Base-by-base conservation (phyloP, 2,329 filamentous ascomycete species). In the Purpureocillium lavendulum region DNA sequence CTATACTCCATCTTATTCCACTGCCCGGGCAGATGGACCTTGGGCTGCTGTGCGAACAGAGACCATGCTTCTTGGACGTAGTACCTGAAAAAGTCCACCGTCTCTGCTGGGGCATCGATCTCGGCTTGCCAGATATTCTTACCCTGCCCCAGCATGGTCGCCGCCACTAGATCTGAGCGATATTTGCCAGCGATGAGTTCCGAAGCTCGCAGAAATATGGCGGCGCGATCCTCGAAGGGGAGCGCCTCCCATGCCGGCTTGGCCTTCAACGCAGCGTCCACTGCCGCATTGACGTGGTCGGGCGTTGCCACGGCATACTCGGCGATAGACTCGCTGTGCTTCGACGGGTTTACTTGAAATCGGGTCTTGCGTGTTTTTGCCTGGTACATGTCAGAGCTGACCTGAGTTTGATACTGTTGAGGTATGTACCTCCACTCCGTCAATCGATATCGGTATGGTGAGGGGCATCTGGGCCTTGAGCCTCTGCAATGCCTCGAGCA, bases 61-160 rank as follows among this genome's bases (percentile, higher is more conserved):
- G 95, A 86, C 65, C 94, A 82, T 16, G 90, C 90, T 57, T 92
- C 96, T 60, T 89, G 80, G 39, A 96, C 89, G 57, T 92, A 92
- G 70, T 96, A 94, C 57, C 87, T 80, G 58, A 97, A 69, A 66
- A 97, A 97, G 61, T 97, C 90, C 51, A 78, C 83, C 52, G 94
- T 66, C 71, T 97, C 90, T 6, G 90, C 90, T 13, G 90, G 90
- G 29, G 88, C 76, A 62, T 97, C 90, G 47, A 97, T 97, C 73
- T 97, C 90, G n/a, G 90, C 90, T 65, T 97, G 90, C 88, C 88
- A 96, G 37, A 86, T 87, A 61, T 96, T 97, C 77, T 97, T 97
- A 54, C 90, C 90, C 66, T 97, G 90, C 44, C 90, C 90, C 24
- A 95, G 71, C 80, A 97, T 95, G 13, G 90, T 96, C 33, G 87